These are phyloP conservation scores for Borovskyia barvae DNA, from an alignment of 208 protist genomes.

Conservation along the genomic window DNA sequence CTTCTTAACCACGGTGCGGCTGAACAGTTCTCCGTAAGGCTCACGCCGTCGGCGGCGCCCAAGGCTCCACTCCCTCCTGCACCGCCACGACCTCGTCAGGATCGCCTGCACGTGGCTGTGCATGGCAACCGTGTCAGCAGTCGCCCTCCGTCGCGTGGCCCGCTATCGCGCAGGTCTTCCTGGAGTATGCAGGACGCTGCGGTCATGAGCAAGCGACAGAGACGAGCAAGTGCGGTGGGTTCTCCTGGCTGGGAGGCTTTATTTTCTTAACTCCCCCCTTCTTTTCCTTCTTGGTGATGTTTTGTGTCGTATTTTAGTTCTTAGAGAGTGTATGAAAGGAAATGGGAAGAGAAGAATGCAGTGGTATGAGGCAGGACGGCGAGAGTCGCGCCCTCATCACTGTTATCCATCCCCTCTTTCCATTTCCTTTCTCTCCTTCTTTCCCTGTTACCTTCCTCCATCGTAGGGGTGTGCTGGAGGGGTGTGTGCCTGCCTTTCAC, in stretches of 20 bases:
- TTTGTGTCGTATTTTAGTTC: conserved; percentile 15
- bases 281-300: conserved; percentile 1
- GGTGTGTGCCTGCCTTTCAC: neutral
- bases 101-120: conserved; percentile 2
- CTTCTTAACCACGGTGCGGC: no score
- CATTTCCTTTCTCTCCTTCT: neutral
- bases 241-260: neutral
- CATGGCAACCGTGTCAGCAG: neutral
- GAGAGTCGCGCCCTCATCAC: neutral
- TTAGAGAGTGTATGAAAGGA: no score
- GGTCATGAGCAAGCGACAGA: no score
- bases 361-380: no score
- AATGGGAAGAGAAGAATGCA: no score
- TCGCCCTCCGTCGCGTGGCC: neutral
- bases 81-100: no score
- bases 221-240: no score
- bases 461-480: neutral
- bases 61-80: no score
- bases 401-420: neutral
- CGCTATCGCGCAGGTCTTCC: neutral
- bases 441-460: neutral
- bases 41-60: no score
- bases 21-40: no score
- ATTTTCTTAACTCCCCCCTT: neutral
- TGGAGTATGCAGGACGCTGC: no score